A percentile compares a stretch with the other conserved stretches of the same genome.
Conservation (phyloP, 2,329 filamentous ascomycete species). For the Colletotrichum somersetense region DNA sequence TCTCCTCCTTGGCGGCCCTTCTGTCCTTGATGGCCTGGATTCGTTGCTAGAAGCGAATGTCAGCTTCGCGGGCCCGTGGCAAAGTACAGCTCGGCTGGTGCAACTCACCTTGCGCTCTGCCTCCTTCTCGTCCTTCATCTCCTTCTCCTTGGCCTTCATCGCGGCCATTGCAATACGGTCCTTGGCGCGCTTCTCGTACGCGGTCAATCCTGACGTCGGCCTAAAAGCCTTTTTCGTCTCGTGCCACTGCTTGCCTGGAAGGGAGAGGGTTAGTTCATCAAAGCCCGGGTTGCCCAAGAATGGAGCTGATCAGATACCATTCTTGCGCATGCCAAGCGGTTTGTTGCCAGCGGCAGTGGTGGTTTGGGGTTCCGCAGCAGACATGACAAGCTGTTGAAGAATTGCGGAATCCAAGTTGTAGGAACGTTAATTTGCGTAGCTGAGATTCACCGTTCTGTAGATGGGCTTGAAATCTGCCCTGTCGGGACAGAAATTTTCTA, state of each 20-base stretch:
- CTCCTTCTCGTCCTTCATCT: slow-evolving; percentile 96
- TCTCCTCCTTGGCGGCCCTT: slow-evolving; percentile 90
- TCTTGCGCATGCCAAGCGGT: slow-evolving; percentile 80
- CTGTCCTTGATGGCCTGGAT: slow-evolving; percentile 87
- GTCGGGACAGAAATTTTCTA: slow-evolving; percentile 34
- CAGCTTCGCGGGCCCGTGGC: background rate
- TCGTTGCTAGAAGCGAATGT: slow-evolving; percentile 67
- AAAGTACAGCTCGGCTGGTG: background rate
- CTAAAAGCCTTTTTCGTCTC: slow-evolving; percentile 86
- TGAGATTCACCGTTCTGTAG: slow-evolving; percentile 27
- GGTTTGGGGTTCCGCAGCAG: slow-evolving; percentile 49
- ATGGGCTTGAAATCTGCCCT: slow-evolving; percentile 21
- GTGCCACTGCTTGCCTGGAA: slow-evolving; percentile 94
- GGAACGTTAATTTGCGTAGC: slow-evolving; percentile 39
- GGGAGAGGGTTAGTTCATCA: slow-evolving; percentile 33
- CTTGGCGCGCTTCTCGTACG: slow-evolving; percentile 82
- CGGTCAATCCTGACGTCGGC: slow-evolving; percentile 80
- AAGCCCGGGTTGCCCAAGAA: slow-evolving; percentile 7
- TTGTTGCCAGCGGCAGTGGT: slow-evolving; percentile 54
- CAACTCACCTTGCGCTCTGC: slow-evolving; percentile 80
- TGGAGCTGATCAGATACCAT: slow-evolving; percentile 68
- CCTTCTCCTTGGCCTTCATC: slow-evolving; percentile 93
- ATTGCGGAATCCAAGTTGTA: slow-evolving; percentile 10
- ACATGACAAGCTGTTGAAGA: slow-evolving; percentile 54
- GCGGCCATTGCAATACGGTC: slow-evolving; percentile 77